A percentile compares a stretch with the other conserved stretches of the same genome.
Evolutionary conservation across 305 asterid genomes (phyloP).

Genomic region (Vinca major): DNA sequence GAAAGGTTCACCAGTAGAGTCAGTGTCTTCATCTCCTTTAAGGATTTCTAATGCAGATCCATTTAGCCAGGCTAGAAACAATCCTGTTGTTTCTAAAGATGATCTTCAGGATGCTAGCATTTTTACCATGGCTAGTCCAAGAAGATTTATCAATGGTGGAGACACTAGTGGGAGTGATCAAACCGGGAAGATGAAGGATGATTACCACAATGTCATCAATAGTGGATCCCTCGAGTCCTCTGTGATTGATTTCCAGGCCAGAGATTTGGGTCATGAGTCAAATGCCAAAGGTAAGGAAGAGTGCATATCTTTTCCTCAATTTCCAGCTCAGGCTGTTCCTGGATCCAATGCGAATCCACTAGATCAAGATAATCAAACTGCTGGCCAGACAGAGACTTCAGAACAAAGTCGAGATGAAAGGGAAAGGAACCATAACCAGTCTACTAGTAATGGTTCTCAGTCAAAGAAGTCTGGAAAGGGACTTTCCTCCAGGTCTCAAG

Average conservation of each 20-base stretch:
- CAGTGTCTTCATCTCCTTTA: slow-evolving; percentile 95
- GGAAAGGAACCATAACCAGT: slow-evolving; percentile 17
- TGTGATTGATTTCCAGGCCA: slow-evolving; percentile 20
- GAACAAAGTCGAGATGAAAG: slow-evolving; percentile 20
- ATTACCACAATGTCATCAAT: slow-evolving; percentile 27
- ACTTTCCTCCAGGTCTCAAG: slow-evolving; percentile 22
- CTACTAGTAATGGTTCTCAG: slow-evolving; percentile 13
- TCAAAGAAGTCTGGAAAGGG: slow-evolving; percentile 24
- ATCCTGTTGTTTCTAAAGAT: slow-evolving; percentile 26
- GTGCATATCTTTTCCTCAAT: slow-evolving; percentile 13
- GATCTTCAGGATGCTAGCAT: slow-evolving; percentile 41
- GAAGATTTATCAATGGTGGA: slow-evolving; percentile 46
- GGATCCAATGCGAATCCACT: slow-evolving; percentile 9
- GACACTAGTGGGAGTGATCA: slow-evolving; percentile 32
- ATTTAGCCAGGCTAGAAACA: slow-evolving; percentile 35
- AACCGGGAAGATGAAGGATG: slow-evolving; percentile 33
- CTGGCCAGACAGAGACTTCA: slow-evolving; percentile 20
- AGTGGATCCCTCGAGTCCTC: slow-evolving; percentile 25
- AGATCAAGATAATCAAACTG: slow-evolving; percentile 17
- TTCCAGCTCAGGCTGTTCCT: slow-evolving; percentile 17
- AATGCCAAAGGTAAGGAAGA: slow-evolving; percentile 18
- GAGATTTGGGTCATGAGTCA: slow-evolving; percentile 18
- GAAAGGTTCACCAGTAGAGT: slow-evolving; percentile 86
- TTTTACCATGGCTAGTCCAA: slow-evolving; percentile 34
- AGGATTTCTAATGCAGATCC: slow-evolving; percentile 38